Percentiles rank a stretch among this genome's conserved stretches.
These are phyloP conservation scores for Phytopythium delawarense DNA, from an alignment of 352 stramenopile species.

Conservation along the genomic window DNA sequence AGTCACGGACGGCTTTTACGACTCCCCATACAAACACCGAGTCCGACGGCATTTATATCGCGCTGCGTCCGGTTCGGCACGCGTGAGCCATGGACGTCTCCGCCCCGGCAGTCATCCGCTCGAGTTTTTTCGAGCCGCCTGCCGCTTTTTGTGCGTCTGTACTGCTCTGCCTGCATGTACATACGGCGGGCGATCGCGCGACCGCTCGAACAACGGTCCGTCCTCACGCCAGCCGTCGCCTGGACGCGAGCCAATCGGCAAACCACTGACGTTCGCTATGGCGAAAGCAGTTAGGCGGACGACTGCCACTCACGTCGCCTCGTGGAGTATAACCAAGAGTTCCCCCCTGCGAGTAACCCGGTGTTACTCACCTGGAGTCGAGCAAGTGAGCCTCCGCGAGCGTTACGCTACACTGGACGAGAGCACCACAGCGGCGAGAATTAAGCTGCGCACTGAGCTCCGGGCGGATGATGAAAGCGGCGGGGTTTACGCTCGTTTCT, in stretches of 20 bases:
- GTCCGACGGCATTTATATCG: not conserved
- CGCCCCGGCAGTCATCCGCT: not conserved
- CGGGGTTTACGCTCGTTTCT: not conserved
- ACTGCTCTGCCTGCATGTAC: not conserved
- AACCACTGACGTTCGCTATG: not conserved
- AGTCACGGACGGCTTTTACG: not conserved
- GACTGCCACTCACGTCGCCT: not conserved
- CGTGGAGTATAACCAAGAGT: not conserved
- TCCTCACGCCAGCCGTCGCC: not conserved
- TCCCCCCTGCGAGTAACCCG: not conserved
- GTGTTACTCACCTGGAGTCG: conserved; percentile 4
- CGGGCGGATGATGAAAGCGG: conserved; percentile 3
- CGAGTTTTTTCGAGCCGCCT: not conserved
- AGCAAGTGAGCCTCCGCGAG: not conserved
- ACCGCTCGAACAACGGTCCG: not conserved
- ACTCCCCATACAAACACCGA: not conserved
- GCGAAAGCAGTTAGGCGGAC: not conserved
- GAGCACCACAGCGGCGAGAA: too few relatives aligned
- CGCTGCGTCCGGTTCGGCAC: not conserved
- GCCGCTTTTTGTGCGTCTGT: not conserved
- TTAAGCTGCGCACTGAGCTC: not conserved
- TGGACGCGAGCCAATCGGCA: not conserved
- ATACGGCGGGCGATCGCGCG: not conserved
- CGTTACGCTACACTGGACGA: not conserved
- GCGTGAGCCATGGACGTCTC: not conserved